Evolutionary conservation across 2,329 filamentous ascomycete genomes (phyloP), one percentile per base, ranked within the genome.

Genomic region (Arthrobotrys sphaeroides): DNA sequence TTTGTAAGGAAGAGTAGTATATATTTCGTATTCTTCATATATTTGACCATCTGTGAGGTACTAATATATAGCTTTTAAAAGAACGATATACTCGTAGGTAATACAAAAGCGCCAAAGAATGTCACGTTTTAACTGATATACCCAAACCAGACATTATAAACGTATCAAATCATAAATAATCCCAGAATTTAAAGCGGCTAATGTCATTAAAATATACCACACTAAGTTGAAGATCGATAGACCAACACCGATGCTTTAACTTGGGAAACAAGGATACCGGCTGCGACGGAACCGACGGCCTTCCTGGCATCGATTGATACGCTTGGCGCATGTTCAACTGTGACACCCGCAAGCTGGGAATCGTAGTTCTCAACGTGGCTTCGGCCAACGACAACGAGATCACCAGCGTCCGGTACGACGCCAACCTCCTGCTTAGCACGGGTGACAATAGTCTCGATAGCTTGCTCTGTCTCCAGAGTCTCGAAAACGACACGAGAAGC

Each of bases 301-400:
- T 83, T 85, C 55, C 82, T 83, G 78, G 87, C 81, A 31, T 87
- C 86, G 38, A 80, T 64, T 42, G 83, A 78, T 3, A 79, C 79
- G 1, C 78, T 79, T 7, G 78, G 70, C 40, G 60, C 67, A 13
- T 66, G 64, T 13, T 77, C 62, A 42, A 77, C 59, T 60, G 38
- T 76, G 68, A 66, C 78, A 78, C 73, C 77, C 13, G 75, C 31
- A 20, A 70, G 51, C 22, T 79, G 67, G 18, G 74, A 66, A 9
- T 68, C 55, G 40, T 65, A 45, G 43, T 72, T 65, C 24, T 62
- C 69, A 31, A 67, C 18, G 75, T 86, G 84, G 43, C 84, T 81
- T 42, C 89, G 84, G 0, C 90, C 91, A 7, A 92, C 83, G 0
- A 94, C 85, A 13, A 94, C 84, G 16, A 94, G 83, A 80, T 92